A percentile compares a stretch with the other conserved stretches of the same genome.
phyloP scores from a whole-genome alignment of 2,329 filamentous ascomycete species.

The Epichloe festucae region DNA sequence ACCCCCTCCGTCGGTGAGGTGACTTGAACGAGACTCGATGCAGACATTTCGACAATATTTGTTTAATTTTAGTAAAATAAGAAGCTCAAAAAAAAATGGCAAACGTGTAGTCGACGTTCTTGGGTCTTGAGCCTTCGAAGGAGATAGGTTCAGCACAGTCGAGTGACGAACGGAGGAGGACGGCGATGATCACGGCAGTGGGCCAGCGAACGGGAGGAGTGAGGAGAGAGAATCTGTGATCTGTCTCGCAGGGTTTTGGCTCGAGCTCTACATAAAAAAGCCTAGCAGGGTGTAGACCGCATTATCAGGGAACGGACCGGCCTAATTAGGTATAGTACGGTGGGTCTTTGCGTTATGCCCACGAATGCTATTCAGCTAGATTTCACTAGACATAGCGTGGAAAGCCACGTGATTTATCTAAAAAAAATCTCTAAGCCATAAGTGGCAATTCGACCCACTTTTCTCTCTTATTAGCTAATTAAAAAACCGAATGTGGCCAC shows the following conservation, averaged over 20 bases:
- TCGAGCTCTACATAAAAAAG: too few relatives aligned
- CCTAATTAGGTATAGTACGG: too few relatives aligned
- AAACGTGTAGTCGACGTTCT: neutral
- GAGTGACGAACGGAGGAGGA: neutral
- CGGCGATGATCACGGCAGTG: neutral
- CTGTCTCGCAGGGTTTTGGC: neutral
- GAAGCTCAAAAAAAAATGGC: neutral
- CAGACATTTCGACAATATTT: slow-evolving; percentile 6
- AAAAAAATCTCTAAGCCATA: too few relatives aligned
- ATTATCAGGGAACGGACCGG: too few relatives aligned
- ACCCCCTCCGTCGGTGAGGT: slow-evolving; percentile 22
- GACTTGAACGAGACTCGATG: slow-evolving; percentile 9
- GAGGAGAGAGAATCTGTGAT: neutral
- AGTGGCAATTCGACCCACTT: too few relatives aligned
- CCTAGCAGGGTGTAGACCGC: too few relatives aligned
- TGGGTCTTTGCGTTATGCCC: too few relatives aligned
- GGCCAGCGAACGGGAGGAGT: neutral
- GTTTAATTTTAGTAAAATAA: neutral
- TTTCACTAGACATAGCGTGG: too few relatives aligned
- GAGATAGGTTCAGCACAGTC: neutral
- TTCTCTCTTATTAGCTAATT: too few relatives aligned
- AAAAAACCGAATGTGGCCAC: too few relatives aligned
- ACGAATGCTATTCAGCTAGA: too few relatives aligned
- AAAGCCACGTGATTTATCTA: too few relatives aligned
- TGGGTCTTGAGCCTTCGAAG: neutral